Evolutionary conservation across 306 rosid genomes (phyloP), one percentile per base, ranked within the genome.

Genomic region (Cucumis hystrix): DNA sequence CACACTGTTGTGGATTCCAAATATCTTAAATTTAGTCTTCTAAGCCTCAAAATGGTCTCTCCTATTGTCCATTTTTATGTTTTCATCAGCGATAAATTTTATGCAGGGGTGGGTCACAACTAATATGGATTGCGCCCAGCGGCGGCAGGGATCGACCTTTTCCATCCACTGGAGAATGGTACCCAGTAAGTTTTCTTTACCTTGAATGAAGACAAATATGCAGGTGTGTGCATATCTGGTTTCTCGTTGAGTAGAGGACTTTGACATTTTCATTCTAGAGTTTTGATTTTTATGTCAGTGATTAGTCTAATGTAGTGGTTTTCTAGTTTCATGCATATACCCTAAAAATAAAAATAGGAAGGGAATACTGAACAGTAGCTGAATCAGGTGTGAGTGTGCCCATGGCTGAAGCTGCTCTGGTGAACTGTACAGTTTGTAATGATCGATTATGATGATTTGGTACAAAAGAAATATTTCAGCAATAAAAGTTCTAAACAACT

Each of bases 121-220:
- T 96, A 62, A 78, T 96, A 74, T 96, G 99, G 99, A 89, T 96
- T 87, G 99, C 99, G 59, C 98, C 99, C 51, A 96, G 99, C 45
- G 99, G 99, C 14, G 99, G 99, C 21, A 89, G 99, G 88, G 99
- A 96, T 74, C 88, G 99, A 67, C 89, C 96, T 33, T 88, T 86
- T 88, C 89, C 91, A 20, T 60, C 52, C 1, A 87, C 91, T 7
- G 84, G 86, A 77, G 99, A 92, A 79, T 96, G 92, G 88, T 79
- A 25, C 76, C 97, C 99, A 10, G 99, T 96, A 87, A 86, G 97
- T 84, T 86, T 68, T 66, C 81, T 72, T 61, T 52, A 49, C 72
- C 73, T 79, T 72, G 37, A n/a, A 18, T 30, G 40, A 51, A 65
- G 33, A 30, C 25, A 8, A 39, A 12, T 16, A 13, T 52, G 49